These are phyloP conservation scores for Penicillium glabrum DNA, from an alignment of 2,329 filamentous ascomycete genomes.

Conservation along the genomic window DNA sequence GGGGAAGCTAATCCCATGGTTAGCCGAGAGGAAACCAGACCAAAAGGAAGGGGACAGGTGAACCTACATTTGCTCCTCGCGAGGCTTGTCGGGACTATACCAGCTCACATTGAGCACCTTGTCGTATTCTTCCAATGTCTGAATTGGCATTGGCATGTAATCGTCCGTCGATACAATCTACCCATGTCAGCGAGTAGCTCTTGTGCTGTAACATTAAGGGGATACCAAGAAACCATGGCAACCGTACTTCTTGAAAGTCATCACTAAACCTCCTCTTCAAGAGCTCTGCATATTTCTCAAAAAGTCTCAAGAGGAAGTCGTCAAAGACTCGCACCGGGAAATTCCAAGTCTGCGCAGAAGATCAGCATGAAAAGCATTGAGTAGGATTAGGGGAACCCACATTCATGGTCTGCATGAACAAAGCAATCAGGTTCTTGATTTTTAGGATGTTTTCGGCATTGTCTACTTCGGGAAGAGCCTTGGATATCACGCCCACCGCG, in stretches of 20 bases:
- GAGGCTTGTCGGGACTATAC: slow-evolving; percentile 81
- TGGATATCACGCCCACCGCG: slow-evolving; percentile 77
- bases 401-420: slow-evolving; percentile 99
- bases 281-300: slow-evolving; percentile 90
- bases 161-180: slow-evolving; percentile 83
- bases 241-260: slow-evolving; percentile 80
- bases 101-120: slow-evolving; percentile 95
- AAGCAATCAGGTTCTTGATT: slow-evolving; percentile 86
- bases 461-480: slow-evolving; percentile 73
- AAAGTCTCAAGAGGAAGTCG: slow-evolving; percentile 80
- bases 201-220: background rate
- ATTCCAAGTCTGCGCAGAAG: slow-evolving; percentile 69
- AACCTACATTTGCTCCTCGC: slow-evolving; percentile 71
- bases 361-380: slow-evolving; percentile 5
- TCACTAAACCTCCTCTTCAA: slow-evolving; percentile 90
- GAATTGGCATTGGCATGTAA: slow-evolving; percentile 99
- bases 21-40: background rate
- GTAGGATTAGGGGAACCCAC: slow-evolving; percentile 47
- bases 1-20: slow-evolving; percentile 64
- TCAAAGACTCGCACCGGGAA: slow-evolving; percentile 83
- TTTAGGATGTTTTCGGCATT: slow-evolving; percentile 90
- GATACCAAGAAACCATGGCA: background rate
- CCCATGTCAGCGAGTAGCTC: slow-evolving; percentile 7
- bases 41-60: background rate
- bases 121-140: slow-evolving; percentile 84